Evolutionary conservation across 2,329 filamentous ascomycete genomes (phyloP), one percentile per base, ranked within the genome.

Genomic region (Pseudogymnoascus sp.): DNA sequence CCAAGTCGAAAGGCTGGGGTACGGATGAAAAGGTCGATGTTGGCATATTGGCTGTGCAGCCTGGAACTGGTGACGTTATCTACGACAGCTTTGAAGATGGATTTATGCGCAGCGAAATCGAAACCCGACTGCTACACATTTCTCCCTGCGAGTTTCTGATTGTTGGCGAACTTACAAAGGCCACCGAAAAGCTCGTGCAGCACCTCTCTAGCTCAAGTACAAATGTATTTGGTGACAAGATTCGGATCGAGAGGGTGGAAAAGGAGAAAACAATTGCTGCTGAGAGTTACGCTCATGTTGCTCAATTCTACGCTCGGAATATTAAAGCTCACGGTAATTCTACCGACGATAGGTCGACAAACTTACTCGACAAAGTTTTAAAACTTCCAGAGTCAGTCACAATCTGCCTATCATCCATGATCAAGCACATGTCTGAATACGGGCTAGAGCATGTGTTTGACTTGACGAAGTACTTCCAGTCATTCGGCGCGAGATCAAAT

Each of bases 71-170:
- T 62, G 93, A 97, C 73, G 91, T 99, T 68, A 88, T 97, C 62
- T 95, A 97, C 69, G 94, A 99, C 71, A 87, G 88, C 63, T 99
- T 99, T 69, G 91, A 97, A 68, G 94, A 99, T 70, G 92, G 93
- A 1, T 97, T 97, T 76, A 96, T 99, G 93, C 83, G 94, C 58
- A 92, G 88, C 69, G 94, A 99, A 72, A 89, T 99, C 35, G 94
- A 99, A 76, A 99, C 94, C 0, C 81, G 94, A n/a, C 78, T 99
- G 27, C 78, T 99, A 31, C 94, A 99, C 72, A 96, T 99, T 67
- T 91, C 93, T 0, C 94, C 94, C 0, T 96, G 92, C 75, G 94
- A 99, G 73, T 91, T 99, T 65, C 80, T 99, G 33, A 88, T 99
- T 48, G 90, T 99, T 1, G 94, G 94, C 12, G 86, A 94, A 12